Percentiles rank a stretch among this genome's conserved stretches.
phyloP scores from a whole-genome alignment of 2,329 filamentous ascomycete species.

The Calonectria fujianensis region DNA sequence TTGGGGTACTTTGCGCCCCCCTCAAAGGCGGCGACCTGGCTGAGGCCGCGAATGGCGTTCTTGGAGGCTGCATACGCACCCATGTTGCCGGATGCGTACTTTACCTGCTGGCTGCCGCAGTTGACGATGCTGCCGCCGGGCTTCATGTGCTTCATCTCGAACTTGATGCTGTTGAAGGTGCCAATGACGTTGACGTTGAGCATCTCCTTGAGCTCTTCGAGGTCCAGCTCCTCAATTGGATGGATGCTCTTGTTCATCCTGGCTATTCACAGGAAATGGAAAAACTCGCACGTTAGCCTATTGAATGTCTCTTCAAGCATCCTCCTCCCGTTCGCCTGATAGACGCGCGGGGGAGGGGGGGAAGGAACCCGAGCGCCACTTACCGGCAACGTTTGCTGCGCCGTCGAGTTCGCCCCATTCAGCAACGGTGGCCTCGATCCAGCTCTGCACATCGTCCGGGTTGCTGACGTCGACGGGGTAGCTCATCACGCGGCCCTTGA shows the following conservation, averaged over 20 bases:
- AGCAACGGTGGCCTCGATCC: conserved; percentile 58
- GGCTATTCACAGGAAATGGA: conserved; percentile 8
- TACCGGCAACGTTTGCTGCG: conserved; percentile 63
- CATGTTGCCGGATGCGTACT: conserved; percentile 60
- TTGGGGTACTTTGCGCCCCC: conserved; percentile 52
- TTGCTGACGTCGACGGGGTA: conserved; percentile 58
- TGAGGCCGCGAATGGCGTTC: conserved; percentile 56
- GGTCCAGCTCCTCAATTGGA: conserved; percentile 50
- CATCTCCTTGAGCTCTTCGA: conserved; percentile 51
- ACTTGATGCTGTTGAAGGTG: conserved; percentile 54
- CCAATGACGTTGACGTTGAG: conserved; percentile 53
- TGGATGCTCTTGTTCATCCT: conserved; percentile 55
- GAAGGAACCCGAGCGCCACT: conserved; percentile 1
- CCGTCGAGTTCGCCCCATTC: conserved; percentile 60
- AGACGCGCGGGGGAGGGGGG: background rate
- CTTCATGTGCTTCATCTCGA: conserved; percentile 60
- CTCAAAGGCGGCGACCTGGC: conserved; percentile 55
- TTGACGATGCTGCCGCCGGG: conserved; percentile 69
- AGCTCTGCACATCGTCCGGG: conserved; percentile 57
- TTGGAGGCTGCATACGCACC: conserved; percentile 60
- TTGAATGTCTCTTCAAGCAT: background rate
- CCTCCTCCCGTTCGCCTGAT: background rate
- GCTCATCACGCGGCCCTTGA: conserved; percentile 49
- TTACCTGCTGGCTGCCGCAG: conserved; percentile 66
- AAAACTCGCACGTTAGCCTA: background rate